These are phyloP conservation scores for Colletotrichum sp. DNA, from an alignment of 2,329 filamentous ascomycete genomes.

Conservation along the genomic window DNA sequence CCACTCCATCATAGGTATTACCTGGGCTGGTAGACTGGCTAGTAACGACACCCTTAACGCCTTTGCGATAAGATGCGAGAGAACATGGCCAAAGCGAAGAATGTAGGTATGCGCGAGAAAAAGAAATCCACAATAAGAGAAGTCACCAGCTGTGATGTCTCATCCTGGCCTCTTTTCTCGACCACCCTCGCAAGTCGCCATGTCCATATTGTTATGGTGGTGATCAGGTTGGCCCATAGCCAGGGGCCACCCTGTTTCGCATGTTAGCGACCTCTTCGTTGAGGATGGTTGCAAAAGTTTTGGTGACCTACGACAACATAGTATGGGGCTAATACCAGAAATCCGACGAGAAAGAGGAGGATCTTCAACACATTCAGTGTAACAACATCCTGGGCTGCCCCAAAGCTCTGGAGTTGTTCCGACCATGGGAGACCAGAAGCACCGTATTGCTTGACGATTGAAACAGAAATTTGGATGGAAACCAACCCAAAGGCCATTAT, in stretches of 20 bases:
- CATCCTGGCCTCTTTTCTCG: neutral
- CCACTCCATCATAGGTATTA: neutral
- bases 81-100: neutral
- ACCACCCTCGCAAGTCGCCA: neutral
- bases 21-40: accelerated
- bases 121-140: neutral
- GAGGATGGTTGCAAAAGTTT: accelerated
- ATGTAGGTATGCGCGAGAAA: neutral
- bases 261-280: neutral
- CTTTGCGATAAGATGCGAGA: neutral
- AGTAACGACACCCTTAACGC: accelerated
- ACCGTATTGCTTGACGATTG: neutral
- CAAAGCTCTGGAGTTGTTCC: neutral
- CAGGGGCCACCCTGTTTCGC: neutral
- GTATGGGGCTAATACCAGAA: neutral
- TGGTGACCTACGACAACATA: neutral
- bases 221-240: neutral
- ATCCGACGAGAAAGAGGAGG: neutral
- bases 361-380: neutral
- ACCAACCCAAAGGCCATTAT: neutral
- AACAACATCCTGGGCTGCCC: neutral
- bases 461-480: neutral
- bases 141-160: neutral
- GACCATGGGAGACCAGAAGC: neutral
- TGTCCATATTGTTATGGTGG: neutral